phyloP scores from a whole-genome alignment of 257 asterid genomes.

The Anisodus acutangulus region DNA sequence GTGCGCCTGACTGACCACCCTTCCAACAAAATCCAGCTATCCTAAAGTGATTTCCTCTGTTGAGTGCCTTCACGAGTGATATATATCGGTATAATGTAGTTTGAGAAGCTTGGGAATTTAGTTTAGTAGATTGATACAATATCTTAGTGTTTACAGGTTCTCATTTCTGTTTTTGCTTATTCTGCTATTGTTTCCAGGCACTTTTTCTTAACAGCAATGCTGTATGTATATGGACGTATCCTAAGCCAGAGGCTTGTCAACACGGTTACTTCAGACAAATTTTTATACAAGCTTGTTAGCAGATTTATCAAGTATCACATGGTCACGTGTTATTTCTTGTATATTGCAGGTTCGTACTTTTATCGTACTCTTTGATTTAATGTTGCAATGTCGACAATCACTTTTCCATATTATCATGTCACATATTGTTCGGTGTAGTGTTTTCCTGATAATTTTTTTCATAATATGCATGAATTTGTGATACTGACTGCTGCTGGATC shows the following conservation, averaged over 20 bases:
- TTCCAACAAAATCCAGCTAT: conserved; percentile 25
- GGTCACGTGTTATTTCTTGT: conserved; percentile 89
- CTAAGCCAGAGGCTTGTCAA: conserved; percentile 87
- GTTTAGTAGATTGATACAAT: background rate
- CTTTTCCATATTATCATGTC: background rate
- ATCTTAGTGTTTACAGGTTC: conserved; percentile 4
- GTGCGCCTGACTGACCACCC: background rate
- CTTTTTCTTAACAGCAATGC: conserved; percentile 88
- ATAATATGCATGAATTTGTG: background rate
- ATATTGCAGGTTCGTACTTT: conserved; percentile 69
- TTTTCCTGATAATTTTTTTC: background rate
- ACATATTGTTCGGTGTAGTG: conserved; percentile 19
- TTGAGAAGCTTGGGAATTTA: conserved; percentile 23
- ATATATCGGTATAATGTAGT: conserved; percentile 1
- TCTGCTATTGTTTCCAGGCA: conserved; percentile 58
- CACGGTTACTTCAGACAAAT: conserved; percentile 72
- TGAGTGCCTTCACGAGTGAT: background rate
- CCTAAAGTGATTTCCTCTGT: background rate
- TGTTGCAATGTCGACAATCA: background rate
- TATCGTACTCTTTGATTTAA: background rate
- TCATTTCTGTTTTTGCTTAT: background rate
- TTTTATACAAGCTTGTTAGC: conserved; percentile 72
- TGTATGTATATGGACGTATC: conserved; percentile 81
- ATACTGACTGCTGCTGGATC: conserved; percentile 7
- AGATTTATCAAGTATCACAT: conserved; percentile 81